Conservation (phyloP, 176 grass and related monocot species). For the Triticum timopheevii region DNA sequence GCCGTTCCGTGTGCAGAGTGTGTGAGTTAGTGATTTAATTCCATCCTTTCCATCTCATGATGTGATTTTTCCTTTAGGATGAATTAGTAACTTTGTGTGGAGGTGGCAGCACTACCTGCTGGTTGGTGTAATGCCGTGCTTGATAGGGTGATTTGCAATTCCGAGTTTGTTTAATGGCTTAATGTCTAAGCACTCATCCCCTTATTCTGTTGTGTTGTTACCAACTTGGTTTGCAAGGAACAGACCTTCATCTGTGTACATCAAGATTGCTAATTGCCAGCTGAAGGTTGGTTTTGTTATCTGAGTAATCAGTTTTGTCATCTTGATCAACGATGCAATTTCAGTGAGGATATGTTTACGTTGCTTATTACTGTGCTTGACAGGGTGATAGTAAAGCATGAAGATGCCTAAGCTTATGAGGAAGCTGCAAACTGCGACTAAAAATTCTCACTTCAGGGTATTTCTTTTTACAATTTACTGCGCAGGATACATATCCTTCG, state of each 20-base stretch:
- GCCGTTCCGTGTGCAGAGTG: no score
- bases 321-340: not conserved
- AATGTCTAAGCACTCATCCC: not conserved
- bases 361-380: conserved; percentile 15
- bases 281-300: conserved; percentile 56
- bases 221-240: conserved; percentile 62
- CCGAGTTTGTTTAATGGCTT: not conserved
- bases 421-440: conserved; percentile 58
- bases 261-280: conserved; percentile 82
- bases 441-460: conserved; percentile 43
- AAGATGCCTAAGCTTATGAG: conserved; percentile 71
- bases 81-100: no score
- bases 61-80: no score
- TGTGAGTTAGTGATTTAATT: no score
- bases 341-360: conserved; percentile 13
- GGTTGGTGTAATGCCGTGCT: no score
- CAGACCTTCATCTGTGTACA: conserved; percentile 73
- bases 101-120: no score
- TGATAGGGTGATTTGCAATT: not conserved
- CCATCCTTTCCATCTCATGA: no score
- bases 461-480: not conserved
- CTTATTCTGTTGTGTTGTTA: conserved; percentile 1
- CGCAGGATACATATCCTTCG: not conserved
- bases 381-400: conserved; percentile 87
- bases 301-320: conserved; percentile 15